A percentile compares a stretch with the other conserved stretches of the same genome.
These are phyloP conservation scores for Pseudopyrenochaeta lycopersici DNA, from an alignment of 2,329 filamentous ascomycete genomes.

Conservation along the genomic window DNA sequence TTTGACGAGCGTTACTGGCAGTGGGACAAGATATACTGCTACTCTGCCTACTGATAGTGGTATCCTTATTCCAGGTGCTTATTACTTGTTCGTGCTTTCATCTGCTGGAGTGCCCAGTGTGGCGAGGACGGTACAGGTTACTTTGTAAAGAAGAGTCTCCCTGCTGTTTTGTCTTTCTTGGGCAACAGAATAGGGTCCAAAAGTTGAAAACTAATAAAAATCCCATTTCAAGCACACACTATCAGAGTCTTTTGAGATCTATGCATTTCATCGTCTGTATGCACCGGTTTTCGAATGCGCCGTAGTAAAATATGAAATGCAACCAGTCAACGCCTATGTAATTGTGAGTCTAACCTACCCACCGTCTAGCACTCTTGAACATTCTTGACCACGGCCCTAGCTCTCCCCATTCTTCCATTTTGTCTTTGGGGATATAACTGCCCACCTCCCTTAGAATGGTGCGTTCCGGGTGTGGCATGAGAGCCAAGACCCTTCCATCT, in stretches of 20 bases:
- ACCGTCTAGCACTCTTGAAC: constrained; percentile 87
- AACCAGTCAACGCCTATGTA: too few relatives aligned
- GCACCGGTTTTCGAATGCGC: too few relatives aligned
- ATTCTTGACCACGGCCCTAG: constrained; percentile 86
- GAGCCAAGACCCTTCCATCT: constrained; percentile 82
- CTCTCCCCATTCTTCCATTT: constrained; percentile 74
- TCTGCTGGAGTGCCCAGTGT: constrained; percentile 30
- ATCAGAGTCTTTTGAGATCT: background rate
- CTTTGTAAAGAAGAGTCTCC: constrained; percentile 12
- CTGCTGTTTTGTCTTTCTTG: too few relatives aligned
- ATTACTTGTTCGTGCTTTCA: constrained; percentile 34
- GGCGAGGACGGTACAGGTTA: constrained; percentile 28
- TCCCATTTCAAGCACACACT: too few relatives aligned
- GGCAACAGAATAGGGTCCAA: too few relatives aligned
- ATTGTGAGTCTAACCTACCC: constrained; percentile 71
- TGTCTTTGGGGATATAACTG: constrained; percentile 75
- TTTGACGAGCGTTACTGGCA: constrained; percentile 14
- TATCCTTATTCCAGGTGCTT: constrained; percentile 33
- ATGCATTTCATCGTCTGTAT: too few relatives aligned
- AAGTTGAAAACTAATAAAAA: too few relatives aligned
- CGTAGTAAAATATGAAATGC: too few relatives aligned
- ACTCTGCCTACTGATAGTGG: constrained; percentile 32
- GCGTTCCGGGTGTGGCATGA: constrained; percentile 96
- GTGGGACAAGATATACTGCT: constrained; percentile 16
- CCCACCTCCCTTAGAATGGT: constrained; percentile 81